Base-by-base conservation (phyloP, 805 yeast genomes). In the Sugiyamaella marilandica region DNA sequence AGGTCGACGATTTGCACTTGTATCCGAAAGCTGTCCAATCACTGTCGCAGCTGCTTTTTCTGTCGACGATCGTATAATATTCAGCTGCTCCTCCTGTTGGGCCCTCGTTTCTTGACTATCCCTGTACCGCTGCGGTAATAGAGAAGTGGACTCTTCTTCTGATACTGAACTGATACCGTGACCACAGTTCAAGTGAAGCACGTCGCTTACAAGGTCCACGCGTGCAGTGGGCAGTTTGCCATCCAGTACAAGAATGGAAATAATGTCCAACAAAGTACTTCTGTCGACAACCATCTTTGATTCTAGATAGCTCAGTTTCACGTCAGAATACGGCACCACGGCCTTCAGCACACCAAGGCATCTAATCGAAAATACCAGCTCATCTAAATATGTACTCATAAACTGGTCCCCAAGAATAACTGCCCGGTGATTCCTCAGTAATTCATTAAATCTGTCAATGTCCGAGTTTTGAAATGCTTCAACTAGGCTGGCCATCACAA, bases 391-490 rank as follows among this genome's bases (percentile, higher is more conserved):
- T 10, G 21, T 39, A 21, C 50, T 21, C 16, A 57, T 52, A 44
- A 52, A 54, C 33, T 37, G 33, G 45, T 61, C 64, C 11, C 51
- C 45, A 35, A 41, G 41, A 10, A 54, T 45, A 29, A 55, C 61
- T 24, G 36, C 53, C 4, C 48, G 37, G 29, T 59, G 54, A 9
- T 35, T 33, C 41, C 44, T 52, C 55, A 63, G 44, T 14, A 55
- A 34, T 14, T 21, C 21, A 39, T 59, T 61, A 45, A 63, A 63
- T 36, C 50, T 48, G 11, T 59, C 58, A 31, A 62, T 50, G 44
- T 62, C 63, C 7, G 59, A 55, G 10, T 61, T 55, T 43, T 62
- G 64, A 55, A 66, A 72, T 5, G 73, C 71, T 13, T 66, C 67
- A 13, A 69, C 72, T 37, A 72, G 53, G 10, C 56, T 45, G 36